Evolutionary conservation across 148 eudicot species (phyloP), one percentile per base, ranked within the genome.

Genomic region (Gaultheria prostrata): DNA sequence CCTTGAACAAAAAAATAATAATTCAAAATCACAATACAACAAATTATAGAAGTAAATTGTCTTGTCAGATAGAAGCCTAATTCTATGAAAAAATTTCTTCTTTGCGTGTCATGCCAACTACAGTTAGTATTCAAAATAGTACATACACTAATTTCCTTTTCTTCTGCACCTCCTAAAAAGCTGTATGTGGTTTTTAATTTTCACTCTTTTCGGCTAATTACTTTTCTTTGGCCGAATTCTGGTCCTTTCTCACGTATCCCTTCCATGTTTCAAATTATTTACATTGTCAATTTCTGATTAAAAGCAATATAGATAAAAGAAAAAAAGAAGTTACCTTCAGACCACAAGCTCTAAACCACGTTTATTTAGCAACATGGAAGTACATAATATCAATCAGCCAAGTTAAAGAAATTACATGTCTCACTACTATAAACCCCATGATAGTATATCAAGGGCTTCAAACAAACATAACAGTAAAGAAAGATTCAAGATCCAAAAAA

Each of bases 1-100:
- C 98, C 99, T 97, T 82, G 75, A 89, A 71, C 82, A 79, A 28
- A 80, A 50, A 33, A 59, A 56, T 2, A 59, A 70, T 6, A 48
- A 56, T 21, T 73, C 26, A 48, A 39, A 73, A 77, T 67, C 15
- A 76, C 33, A 77, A 53, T 21, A 83, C 33, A 53, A 74, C 32
- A 81, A 71, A 49, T 24, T 24, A n/a, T 26, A 75, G 54, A 12
- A 76, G 21, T 28, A 28, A 74, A 49, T 35, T 6, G 17, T 6
- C 48, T 54, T 53, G 48, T 43, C 17, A 78, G 10, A 20, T 6
- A 35, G 48, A 8, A 20, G 56, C 33, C n/a, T 74, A 76, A 0
- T n/a, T n/a, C 3, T 2, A 6, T 8, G 24, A 48, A 24, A 21
- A 1, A 53, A 53, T 30, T 78, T 15, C 1, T 51, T 21, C 17